These are phyloP conservation scores for Plenodomus lindquistii DNA, from an alignment of 2,329 filamentous ascomycete genomes.

Conservation along the genomic window DNA sequence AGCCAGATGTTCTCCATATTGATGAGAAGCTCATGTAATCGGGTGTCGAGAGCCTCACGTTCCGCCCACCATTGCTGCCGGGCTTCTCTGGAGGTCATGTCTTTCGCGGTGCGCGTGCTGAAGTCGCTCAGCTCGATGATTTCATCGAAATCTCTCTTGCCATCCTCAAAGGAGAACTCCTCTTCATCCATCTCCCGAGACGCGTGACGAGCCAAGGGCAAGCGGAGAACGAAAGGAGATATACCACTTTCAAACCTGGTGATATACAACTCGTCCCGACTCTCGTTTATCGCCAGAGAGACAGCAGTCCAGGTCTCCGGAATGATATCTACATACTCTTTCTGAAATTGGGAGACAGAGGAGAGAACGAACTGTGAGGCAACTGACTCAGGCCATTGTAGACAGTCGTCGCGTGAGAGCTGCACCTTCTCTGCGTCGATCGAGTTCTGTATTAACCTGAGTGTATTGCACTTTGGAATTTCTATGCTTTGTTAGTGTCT, in stretches of 20 bases:
- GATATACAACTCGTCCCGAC: conserved; percentile 81
- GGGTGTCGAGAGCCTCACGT: conserved; percentile 75
- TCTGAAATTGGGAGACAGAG: conserved; percentile 64
- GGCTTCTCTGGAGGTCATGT: conserved; percentile 73
- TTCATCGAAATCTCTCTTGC: conserved; percentile 76
- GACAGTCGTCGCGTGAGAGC: conserved; percentile 38
- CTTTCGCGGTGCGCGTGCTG: conserved; percentile 74
- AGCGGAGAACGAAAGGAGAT: conserved; percentile 80
- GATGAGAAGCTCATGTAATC: conserved; percentile 75
- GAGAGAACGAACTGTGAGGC: conserved; percentile 42
- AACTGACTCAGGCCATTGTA: conserved; percentile 47
- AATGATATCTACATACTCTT: conserved; percentile 82
- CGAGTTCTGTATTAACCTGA: conserved; percentile 66
- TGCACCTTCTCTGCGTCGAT: conserved; percentile 53
- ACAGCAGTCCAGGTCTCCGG: conserved; percentile 82
- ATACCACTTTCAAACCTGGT: conserved; percentile 78
- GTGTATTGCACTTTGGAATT: conserved; percentile 69
- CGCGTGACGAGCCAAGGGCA: conserved; percentile 82
- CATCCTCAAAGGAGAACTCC: conserved; percentile 81
- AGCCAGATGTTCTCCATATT: conserved; percentile 95
- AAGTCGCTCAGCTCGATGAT: conserved; percentile 82
- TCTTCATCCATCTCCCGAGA: conserved; percentile 79
- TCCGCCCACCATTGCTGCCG: conserved; percentile 89
- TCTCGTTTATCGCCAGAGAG: conserved; percentile 82
- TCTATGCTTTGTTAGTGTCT: conserved; percentile 52